Evolutionary conservation across 495 filamentous ascomycete genomes (phyloP).

Genomic region (Lophiotrema nucula): DNA sequence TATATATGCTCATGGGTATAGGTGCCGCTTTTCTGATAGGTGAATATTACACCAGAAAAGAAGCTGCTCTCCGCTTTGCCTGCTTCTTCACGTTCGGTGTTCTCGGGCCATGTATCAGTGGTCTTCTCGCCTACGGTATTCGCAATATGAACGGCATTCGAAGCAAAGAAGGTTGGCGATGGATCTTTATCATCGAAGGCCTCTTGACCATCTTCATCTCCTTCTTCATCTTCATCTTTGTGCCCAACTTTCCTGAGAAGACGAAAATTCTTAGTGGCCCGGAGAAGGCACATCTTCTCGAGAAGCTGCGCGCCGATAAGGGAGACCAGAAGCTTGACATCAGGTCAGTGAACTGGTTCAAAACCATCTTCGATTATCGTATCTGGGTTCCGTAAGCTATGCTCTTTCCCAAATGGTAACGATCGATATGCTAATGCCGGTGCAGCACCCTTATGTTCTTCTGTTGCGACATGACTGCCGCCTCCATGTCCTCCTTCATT

Average conservation of each 20-base stretch:
- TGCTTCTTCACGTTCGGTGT: slow-evolving; percentile 31
- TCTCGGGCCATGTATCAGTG: slow-evolving; percentile 28
- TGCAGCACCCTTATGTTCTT: slow-evolving; percentile 28
- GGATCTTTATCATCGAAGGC: slow-evolving; percentile 36
- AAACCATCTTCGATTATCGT: slow-evolving; percentile 23
- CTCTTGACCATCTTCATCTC: slow-evolving; percentile 27
- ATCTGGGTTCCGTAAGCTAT: slow-evolving; percentile 27
- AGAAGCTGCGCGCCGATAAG: slow-evolving; percentile 23
- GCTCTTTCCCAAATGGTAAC: not conserved
- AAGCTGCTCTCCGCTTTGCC: slow-evolving; percentile 25
- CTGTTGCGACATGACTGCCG: slow-evolving; percentile 33
- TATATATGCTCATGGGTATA: not conserved
- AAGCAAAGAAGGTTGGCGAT: slow-evolving; percentile 31
- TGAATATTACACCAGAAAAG: slow-evolving; percentile 30
- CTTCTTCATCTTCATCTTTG: slow-evolving; percentile 21
- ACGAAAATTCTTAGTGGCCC: slow-evolving; percentile 13
- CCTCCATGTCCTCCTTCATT: slow-evolving; percentile 31
- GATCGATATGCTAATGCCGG: not conserved
- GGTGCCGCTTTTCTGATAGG: slow-evolving; percentile 27
- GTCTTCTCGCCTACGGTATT: slow-evolving; percentile 26
- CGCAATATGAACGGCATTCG: slow-evolving; percentile 28
- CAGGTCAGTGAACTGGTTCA: slow-evolving; percentile 27
- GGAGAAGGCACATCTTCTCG: slow-evolving; percentile 22
- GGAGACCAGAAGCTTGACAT: slow-evolving; percentile 26
- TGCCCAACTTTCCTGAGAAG: slow-evolving; percentile 29